Evolutionary conservation across 176 grass and related monocot genomes (phyloP), one percentile per base, ranked within the genome.

Genomic region (Oryza nivara): DNA sequence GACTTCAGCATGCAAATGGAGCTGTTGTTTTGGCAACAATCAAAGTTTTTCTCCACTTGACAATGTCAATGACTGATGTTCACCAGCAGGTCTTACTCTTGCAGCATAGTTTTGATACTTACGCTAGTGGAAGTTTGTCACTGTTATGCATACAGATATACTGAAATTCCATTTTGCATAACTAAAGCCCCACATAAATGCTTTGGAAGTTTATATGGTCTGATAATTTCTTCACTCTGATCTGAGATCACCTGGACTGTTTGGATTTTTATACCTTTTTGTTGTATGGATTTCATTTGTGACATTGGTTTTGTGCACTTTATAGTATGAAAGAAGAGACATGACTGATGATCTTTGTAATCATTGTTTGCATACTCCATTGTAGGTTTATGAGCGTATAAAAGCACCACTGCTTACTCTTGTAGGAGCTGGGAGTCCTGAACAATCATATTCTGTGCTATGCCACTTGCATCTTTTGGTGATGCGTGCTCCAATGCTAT

Each of bases 41-140:
- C 72, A 99, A 99, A 84, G 90, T 99, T 77, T 99, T 99, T 89
- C 88, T 96, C 74, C 97, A 99, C 85, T 78, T 99, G 79, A 99
- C 97, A 49, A 99, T 99, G 97, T 99, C 97, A 52, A 99, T 99
- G 97, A 99, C 90, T 82, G 97, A 96, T 92, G 97, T 99, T 80
- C 97, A 99, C 82, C 97, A 99, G 86, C 97, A 99, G 97, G 97
- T 82, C 38, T 68, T n/a, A 72, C 40, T 81, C 47, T 40, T 75
- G 70, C 26, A 80, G 40, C 64, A 76, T 23, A 49, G 11, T 68
- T 51, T 61, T 47, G 7, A 35, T 81, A 26, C 22, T 75, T 68
- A 48, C 0, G 38, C 65, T 15, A 74, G n/a, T 41, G 10, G 22
- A 63, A 74, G 36, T 45, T 68, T 70, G 17, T 3, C 52, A 23